These are phyloP conservation scores for Musa balbisiana DNA, from an alignment of 202 grass and related monocot species.

Conservation along the genomic window DNA sequence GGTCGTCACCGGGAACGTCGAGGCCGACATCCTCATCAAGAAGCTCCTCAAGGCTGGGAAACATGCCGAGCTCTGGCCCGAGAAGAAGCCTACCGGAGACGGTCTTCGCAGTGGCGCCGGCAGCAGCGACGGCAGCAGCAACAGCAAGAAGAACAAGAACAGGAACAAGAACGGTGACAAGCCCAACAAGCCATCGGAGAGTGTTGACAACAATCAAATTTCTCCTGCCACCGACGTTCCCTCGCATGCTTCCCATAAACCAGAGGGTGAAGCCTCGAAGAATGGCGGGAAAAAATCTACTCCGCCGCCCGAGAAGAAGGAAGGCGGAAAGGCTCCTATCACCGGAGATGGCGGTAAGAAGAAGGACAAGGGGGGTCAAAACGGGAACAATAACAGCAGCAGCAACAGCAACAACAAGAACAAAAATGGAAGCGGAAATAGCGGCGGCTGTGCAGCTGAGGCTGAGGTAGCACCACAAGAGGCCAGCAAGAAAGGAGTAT, in stretches of 20 bases:
- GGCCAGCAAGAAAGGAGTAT: constrained; percentile 9
- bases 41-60: constrained; percentile 88
- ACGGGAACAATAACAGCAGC: neutral
- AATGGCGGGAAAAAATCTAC: constrained; percentile 13
- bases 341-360: constrained; percentile 36
- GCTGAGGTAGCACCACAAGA: constrained; percentile 26
- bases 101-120: neutral
- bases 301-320: constrained; percentile 14
- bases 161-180: constrained; percentile 32
- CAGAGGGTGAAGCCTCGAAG: constrained; percentile 20
- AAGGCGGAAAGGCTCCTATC: constrained; percentile 1
- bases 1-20: constrained; percentile 71
- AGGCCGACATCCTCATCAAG: constrained; percentile 62
- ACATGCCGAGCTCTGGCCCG: constrained; percentile 87
- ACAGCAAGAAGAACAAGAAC: constrained; percentile 11
- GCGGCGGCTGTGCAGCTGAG: constrained; percentile 15
- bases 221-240: neutral
- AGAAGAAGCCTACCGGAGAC: constrained; percentile 16
- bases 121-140: neutral
- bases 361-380: constrained; percentile 53
- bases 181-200: constrained; percentile 20
- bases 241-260: constrained; percentile 28
- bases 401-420: neutral
- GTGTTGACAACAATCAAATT: constrained; percentile 3
- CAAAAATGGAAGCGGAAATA: constrained; percentile 13